A percentile compares a stretch with the other conserved stretches of the same genome.
Evolutionary conservation across 768 basidiomycete species (phyloP).

Genomic region (Suillus variegatus): DNA sequence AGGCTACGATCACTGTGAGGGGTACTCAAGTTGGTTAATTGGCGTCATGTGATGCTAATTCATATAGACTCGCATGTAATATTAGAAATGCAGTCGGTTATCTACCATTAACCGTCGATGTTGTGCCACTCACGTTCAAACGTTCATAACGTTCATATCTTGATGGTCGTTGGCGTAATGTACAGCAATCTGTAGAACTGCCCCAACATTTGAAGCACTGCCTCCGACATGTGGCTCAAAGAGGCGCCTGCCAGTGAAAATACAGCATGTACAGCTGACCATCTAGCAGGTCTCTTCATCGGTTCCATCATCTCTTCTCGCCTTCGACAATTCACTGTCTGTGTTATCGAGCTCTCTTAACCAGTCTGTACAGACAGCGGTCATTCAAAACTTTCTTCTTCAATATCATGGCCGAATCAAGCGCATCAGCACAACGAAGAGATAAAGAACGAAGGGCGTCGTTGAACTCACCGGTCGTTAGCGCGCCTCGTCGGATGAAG

Average conservation of each 20-base stretch:
- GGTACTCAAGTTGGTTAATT: neutral
- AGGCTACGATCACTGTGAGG: neutral
- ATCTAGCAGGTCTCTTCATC: neutral
- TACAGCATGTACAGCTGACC: neutral
- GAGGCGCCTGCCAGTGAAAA: neutral
- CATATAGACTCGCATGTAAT: neutral
- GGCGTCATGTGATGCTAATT: neutral
- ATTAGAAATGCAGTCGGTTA: neutral
- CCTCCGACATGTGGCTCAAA: neutral
- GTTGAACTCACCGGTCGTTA: neutral
- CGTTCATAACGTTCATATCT: neutral
- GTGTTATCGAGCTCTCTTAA: neutral
- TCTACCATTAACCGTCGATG: neutral
- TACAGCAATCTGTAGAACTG: neutral
- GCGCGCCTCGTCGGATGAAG: neutral
- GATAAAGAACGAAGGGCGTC: neutral
- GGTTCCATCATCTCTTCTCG: neutral
- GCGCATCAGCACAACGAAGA: neutral
- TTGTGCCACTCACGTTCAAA: neutral
- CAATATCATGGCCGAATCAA: neutral
- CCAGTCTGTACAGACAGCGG: neutral
- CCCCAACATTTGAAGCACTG: neutral
- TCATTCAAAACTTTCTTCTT: neutral
- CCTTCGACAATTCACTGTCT: neutral
- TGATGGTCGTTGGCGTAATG: neutral